Conservation (phyloP, 176 grass and related monocot species). For the Poa pratensis region DNA sequence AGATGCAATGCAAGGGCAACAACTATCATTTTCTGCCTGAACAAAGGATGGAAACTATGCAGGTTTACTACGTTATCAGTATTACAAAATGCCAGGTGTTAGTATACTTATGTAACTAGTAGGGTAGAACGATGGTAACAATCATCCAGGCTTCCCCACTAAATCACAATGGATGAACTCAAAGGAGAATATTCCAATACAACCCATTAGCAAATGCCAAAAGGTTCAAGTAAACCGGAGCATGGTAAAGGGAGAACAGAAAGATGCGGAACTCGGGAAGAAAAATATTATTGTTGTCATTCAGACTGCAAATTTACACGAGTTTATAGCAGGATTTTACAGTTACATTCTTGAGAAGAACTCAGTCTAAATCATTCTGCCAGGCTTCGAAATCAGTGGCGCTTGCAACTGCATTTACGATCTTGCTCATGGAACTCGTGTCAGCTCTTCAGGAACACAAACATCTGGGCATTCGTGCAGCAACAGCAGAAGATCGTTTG, state of each 20-base stretch:
- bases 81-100: background rate
- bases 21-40: background rate
- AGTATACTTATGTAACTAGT: background rate
- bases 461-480: constrained; percentile 45
- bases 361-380: background rate
- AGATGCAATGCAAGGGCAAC: constrained; percentile 4
- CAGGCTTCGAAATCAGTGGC: background rate
- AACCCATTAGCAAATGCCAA: background rate
- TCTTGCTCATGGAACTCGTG: background rate
- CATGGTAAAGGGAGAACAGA: background rate
- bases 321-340: background rate
- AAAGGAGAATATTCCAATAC: background rate
- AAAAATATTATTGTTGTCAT: background rate
- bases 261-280: background rate
- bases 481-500: constrained; percentile 40
- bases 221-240: background rate
- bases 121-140: background rate
- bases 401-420: background rate
- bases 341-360: background rate
- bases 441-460: constrained; percentile 38
- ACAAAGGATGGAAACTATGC: background rate
- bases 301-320: background rate
- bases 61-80: background rate
- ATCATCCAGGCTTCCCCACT: background rate
- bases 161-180: background rate